These are phyloP conservation scores for Dactylellina cionopaga DNA, from an alignment of 2,329 filamentous ascomycete genomes.

Conservation along the genomic window DNA sequence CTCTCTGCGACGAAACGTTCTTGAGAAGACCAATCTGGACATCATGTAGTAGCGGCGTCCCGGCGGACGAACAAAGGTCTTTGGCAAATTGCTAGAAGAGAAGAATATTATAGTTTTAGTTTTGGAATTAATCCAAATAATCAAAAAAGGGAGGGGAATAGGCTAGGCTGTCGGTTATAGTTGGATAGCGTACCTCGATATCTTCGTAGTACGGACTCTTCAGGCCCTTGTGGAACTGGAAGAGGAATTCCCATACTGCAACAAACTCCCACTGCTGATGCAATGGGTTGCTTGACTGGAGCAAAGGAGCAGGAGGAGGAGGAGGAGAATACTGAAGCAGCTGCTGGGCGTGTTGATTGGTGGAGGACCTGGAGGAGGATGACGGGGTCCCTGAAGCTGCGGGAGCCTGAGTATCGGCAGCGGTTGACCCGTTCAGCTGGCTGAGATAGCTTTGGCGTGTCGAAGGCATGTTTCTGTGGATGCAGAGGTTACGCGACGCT, in stretches of 20 bases:
- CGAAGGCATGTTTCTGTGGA: conserved; percentile 38
- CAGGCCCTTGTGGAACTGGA: conserved; percentile 83
- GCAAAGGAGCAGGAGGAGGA: neutral
- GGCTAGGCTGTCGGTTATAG: neutral
- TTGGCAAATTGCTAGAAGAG: conserved; percentile 33
- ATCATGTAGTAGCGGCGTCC: conserved; percentile 72
- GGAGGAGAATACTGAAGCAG: neutral
- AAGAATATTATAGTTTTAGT: neutral
- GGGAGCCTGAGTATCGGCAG: neutral
- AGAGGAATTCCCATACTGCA: conserved; percentile 84
- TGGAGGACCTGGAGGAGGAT: conserved; percentile 7
- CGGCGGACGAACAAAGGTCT: conserved; percentile 30
- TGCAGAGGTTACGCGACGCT: conserved; percentile 40
- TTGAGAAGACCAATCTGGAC: conserved; percentile 89
- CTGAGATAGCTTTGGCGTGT: conserved; percentile 34
- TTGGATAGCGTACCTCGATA: conserved; percentile 74
- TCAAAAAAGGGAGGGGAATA: neutral
- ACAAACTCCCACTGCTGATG: conserved; percentile 49
- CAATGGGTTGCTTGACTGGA: conserved; percentile 19
- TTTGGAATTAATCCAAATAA: too few species aligned
- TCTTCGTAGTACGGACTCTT: conserved; percentile 88
- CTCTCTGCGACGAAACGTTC: conserved; percentile 91
- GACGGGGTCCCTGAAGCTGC: neutral
- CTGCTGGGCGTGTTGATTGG: neutral
- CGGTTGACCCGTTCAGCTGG: neutral